A percentile compares a stretch with the other conserved stretches of the same genome.
Conservation (phyloP, 805 yeast species). For the Candida ulmi region DNA sequence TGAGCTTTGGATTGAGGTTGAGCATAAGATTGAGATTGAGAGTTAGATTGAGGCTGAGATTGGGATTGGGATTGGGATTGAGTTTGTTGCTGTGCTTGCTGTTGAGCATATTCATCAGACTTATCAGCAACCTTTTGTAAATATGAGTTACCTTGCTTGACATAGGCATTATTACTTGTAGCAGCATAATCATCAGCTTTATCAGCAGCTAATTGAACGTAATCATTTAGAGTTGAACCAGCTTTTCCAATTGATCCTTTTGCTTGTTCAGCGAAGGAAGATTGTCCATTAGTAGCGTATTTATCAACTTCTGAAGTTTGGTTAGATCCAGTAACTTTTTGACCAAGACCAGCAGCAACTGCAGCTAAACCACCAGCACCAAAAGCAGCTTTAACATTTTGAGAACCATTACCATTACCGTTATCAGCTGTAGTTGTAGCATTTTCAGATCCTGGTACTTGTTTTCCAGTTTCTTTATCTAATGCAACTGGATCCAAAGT, state of each 20-base stretch:
- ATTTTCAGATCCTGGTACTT: not conserved
- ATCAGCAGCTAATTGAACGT: conserved; percentile 13
- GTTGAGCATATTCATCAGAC: conserved; percentile 7
- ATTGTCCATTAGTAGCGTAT: no score
- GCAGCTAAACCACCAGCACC: not conserved
- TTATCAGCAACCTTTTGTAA: conserved; percentile 13
- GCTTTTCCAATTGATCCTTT: conserved; percentile 6
- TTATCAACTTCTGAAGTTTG: not conserved
- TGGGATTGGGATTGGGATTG: no score
- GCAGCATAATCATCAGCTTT: conserved; percentile 12
- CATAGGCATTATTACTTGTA: conserved; percentile 7
- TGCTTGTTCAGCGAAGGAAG: no score
- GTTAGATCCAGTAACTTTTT: not conserved
- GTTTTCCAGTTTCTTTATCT: not conserved
- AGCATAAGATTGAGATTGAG: no score
- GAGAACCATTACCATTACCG: not conserved
- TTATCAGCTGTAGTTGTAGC: not conserved
- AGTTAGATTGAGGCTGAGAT: no score
- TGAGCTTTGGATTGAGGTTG: no score
- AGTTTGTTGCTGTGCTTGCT: not conserved
- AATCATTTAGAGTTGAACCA: conserved; percentile 6
- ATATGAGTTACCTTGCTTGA: conserved; percentile 7
- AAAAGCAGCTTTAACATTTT: not conserved
- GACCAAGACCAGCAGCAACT: not conserved
- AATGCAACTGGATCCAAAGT: not conserved